Base-by-base conservation (phyloP, 148 eudicot genomes). In the Rhododendron simsii region DNA sequence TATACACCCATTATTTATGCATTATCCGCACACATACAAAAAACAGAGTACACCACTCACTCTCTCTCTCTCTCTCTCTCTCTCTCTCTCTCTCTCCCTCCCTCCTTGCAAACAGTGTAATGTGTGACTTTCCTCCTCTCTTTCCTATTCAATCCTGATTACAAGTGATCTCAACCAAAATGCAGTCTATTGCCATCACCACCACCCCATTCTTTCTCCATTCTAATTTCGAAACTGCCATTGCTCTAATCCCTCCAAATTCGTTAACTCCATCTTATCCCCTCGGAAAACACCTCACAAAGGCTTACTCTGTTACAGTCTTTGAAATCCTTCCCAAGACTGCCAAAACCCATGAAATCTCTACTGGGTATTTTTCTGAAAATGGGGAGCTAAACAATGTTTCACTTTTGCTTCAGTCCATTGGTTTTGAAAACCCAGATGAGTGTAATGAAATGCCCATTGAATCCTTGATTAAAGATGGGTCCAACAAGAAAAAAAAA, bases 341-440 rank as follows among this genome's bases (percentile, higher is more conserved):
- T 78, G 51, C 28, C 48, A 44, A 39, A 41, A 18, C 26, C 81
- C 81, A 44, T 78, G 51, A 20, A 20, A 41, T 3, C 28, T 39
- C 12, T 78, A 5, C 78, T 35, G 41, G 78, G 45, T 74, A 16
- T 33, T 35, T 74, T 33, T 4, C 78, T 15, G 50, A 7, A 47
- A 26, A 80, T 14, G 61, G 57, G 57, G 39, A 21, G 37, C 1
- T 80, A 50, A 80, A 26, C 39, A 35, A 85, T 80, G 78, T 85
- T 80, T 44, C 47, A 33, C 39, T 45, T 80, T 3, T 80, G 30
- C 78, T 85, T 47, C 78, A 85, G 28, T 63, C 84, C n/a, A 23
- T 86, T 78, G 87, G 80, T 86, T 80, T 86, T 0, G 69, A 78
- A 45, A 86, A 80, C 87, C 79, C 84, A 67, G 78, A 67, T 33